Base-by-base conservation (phyloP, 768 basidiomycete species). In the Collybiopsis confluens region DNA sequence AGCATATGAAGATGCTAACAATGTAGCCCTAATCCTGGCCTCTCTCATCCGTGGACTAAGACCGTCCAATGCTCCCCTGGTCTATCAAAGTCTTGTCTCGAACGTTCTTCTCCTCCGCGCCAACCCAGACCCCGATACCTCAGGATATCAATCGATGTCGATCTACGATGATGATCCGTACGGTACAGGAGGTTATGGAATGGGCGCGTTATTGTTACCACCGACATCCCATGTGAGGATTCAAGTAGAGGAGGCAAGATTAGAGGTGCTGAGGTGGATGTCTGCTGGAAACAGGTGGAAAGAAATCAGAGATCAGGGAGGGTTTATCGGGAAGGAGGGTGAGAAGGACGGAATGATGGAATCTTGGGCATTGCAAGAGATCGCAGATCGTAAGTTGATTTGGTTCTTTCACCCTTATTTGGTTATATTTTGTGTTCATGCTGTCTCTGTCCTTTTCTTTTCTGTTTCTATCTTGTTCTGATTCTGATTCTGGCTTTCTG, bases 331-430 rank as follows among this genome's bases (percentile, higher is more conserved):
- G 11, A 50, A n/a, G 20, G 48, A 50, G 27, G 48, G 38, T 16
- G 35, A 41, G 9, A 26, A 52, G n/a, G 52, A 44, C 13, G 85
- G 88, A 47, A 64, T 70, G 3, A 74, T 98, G n/a, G 92, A 96
- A 45, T 78, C 77, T 3, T 97, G 92, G 92, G 84, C 88, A 0
- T 65, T 95, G 51, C 87, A 92, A 65, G 96, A 98, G 63, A 92
- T 98, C 37, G 80, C 83, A 38, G 82, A 88, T 62, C 79, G 92
- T 90, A 57, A 61, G 88, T 75, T 30, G 16, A 11, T 37, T 35
- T 9, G 16, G 18, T 37, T 35, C 10, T 24, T 54, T 4, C n/a
- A 51, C 38, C n/a, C n/a, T n/a, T 36, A 49, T 45, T 37, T 27
- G n/a, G 41, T 33, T 43, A 40, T 24, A 24, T 30, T 50, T n/a